Base-by-base conservation (phyloP, 2,329 filamentous ascomycete species). In the Calonectria henricotiae region DNA sequence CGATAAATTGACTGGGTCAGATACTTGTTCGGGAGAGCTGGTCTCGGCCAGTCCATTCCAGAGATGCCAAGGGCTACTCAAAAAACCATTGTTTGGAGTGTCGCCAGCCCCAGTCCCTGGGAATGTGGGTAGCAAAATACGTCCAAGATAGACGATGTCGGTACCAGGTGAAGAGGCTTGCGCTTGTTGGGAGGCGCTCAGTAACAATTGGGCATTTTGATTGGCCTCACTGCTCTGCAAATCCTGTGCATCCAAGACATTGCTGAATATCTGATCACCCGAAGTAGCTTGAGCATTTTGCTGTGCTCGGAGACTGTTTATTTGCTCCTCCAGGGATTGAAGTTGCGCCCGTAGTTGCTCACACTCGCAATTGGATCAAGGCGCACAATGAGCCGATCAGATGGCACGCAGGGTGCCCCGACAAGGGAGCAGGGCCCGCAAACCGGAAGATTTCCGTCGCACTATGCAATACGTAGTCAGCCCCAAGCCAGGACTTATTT, bases 121-220 rank as follows among this genome's bases (percentile, higher is more conserved):
- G 9, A 76, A 76, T 1, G 74, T 76, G 7, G 74, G 74, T 0
- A 74, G 65, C 49, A 76, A 74, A 68, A 76, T 76, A 1, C 74
- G 74, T 0, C 74, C 73, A 11, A 65, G 47, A 37, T 76, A 75
- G 17, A 69, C 44, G 27, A 58, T 73, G 12, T 75, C 73, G 6
- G 51, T 65, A 41, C 5, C 27, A 8, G 39, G 46, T 4, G 51
- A 58, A 5, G 37, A 12, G 8, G 32, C 32, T 6, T 58, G 51
- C 2, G 12, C 6, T 13, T 58, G 51, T 17, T 32, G 15, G 25
- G 44, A 37, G 39, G 47, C 23, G 32, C 12, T 7, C 12, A 15
- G 13, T 37, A 37, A 8, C 13, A 51, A 44, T 23, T 35, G 25
- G 9, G 17, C 5, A 12, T 20, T 23, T 17, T 8, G 47, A 25